phyloP scores from a whole-genome alignment of 495 filamentous ascomycete species.

The Trichoderma erinaceum region DNA sequence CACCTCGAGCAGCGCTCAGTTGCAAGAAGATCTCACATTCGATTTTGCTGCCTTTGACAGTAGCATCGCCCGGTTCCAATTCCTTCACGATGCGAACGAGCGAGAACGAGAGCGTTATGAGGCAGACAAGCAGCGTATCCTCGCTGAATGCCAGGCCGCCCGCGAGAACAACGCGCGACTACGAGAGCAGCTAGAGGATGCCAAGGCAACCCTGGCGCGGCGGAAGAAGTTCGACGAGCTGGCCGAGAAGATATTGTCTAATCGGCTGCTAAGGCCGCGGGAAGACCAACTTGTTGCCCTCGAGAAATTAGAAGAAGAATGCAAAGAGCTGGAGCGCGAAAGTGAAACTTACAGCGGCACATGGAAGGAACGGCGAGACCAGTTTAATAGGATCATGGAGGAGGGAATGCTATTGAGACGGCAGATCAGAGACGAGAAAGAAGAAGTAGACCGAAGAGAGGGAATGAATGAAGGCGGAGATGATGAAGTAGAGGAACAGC shows the following conservation, averaged over 20 bases:
- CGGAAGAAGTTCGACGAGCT: constrained; percentile 83
- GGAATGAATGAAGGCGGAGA: constrained; percentile 81
- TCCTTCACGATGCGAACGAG: constrained; percentile 74
- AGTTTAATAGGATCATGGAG: constrained; percentile 86
- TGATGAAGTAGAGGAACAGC: constrained; percentile 39
- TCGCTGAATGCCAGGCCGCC: constrained; percentile 66
- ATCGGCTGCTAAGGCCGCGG: constrained; percentile 68
- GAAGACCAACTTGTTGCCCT: constrained; percentile 77
- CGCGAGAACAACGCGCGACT: constrained; percentile 68
- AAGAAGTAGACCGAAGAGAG: constrained; percentile 67
- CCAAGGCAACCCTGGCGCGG: constrained; percentile 66
- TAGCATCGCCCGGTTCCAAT: constrained; percentile 81
- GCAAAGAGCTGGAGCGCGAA: constrained; percentile 77
- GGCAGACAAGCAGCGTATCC: constrained; percentile 69
- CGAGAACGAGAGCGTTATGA: constrained; percentile 83
- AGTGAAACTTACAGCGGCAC: constrained; percentile 73
- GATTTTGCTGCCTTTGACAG: constrained; percentile 89
- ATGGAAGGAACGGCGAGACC: constrained; percentile 78
- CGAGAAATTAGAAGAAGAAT: constrained; percentile 77
- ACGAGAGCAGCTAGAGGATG: constrained; percentile 63
- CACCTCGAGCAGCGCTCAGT: constrained; percentile 31
- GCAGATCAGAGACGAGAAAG: constrained; percentile 91
- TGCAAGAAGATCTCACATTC: constrained; percentile 75
- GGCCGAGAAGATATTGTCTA: constrained; percentile 79
- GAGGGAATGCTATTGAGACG: constrained; percentile 80